These are phyloP conservation scores for Xylaria cubensis DNA, from an alignment of 495 filamentous ascomycete species.

Conservation along the genomic window DNA sequence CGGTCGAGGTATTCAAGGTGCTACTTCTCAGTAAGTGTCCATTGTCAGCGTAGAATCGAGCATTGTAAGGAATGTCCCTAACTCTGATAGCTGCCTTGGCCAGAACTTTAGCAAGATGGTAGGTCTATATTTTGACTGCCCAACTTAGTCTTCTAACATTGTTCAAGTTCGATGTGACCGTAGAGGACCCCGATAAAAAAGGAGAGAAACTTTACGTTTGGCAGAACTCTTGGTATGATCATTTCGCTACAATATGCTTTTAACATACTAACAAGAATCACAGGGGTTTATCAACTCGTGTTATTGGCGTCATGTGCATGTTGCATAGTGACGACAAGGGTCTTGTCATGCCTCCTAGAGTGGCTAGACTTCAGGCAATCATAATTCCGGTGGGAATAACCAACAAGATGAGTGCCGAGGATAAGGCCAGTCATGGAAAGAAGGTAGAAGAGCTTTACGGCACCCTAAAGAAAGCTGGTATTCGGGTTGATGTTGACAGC, in stretches of 20 bases:
- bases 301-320: constrained; percentile 98
- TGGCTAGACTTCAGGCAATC: constrained; percentile 84
- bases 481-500: constrained; percentile 76
- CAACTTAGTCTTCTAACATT: not conserved
- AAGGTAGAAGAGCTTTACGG: constrained; percentile 71
- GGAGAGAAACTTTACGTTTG: constrained; percentile 85
- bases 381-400: constrained; percentile 95
- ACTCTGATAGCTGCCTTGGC: constrained; percentile 67
- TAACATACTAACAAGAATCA: constrained; percentile 5
- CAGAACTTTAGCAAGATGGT: constrained; percentile 97
- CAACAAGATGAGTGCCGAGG: constrained; percentile 79
- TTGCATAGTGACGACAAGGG: constrained; percentile 95
- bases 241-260: not conserved
- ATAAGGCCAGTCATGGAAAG: constrained; percentile 71
- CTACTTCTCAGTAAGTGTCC: constrained; percentile 70
- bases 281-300: constrained; percentile 84
- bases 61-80: not conserved
- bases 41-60: not conserved
- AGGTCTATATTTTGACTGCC: not conserved
- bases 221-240: constrained; percentile 86
- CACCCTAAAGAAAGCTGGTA: constrained; percentile 67
- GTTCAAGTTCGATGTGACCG: constrained; percentile 79
- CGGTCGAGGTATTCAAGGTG: constrained; percentile 95
- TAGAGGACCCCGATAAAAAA: constrained; percentile 87
- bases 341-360: constrained; percentile 86